Base-by-base conservation (phyloP, 257 asterid genomes). In the Linaria vulgaris region DNA sequence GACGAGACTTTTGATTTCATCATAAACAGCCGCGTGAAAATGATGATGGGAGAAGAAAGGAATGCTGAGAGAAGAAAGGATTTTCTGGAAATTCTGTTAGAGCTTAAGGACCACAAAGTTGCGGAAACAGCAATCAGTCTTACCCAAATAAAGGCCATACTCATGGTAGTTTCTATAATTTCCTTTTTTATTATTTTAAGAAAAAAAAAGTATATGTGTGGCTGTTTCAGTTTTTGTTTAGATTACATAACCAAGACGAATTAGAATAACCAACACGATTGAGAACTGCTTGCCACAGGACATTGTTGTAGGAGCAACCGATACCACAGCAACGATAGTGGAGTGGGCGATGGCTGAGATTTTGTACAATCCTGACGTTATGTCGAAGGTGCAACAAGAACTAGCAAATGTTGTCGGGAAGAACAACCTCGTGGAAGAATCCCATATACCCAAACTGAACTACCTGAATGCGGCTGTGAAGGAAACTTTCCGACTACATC, bases 301-400 rank as follows among this genome's bases (percentile, higher is more conserved):
- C n/a, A 6, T 55, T 27, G 22, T 55, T 0, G 44, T n/a, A 25
- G 61, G 43, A 11, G 61, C 44, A 13, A 55, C 61, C 0, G 61
- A 56, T 8, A 56, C 61, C 44, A n/a, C 61, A 7, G n/a, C 23
- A 19, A 56, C 24, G 4, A 56, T 20, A 27, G 61, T 55, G 8
- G 61, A 55, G 45, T 55, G 61, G 61, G 61, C 16, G 12, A 55
- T 55, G 61, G 44, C 61, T 0, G 44, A 55, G 61, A 6, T 55
- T 14, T 8, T 55, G 44, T 14, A 13, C 39, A 55, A 55, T 25
- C 61, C 61, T 13, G 23, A 30, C 5, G 44, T 55, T 3, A 25
- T 55, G 61, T 12, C 30, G 16, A 55, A n/a, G 44, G 23, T 55
- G 22, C 61, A 55, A 55, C 12, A 55, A 34, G 61, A 55, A 55